phyloP scores from a whole-genome alignment of 2,329 filamentous ascomycete genomes.

The Epichloe festucae region DNA sequence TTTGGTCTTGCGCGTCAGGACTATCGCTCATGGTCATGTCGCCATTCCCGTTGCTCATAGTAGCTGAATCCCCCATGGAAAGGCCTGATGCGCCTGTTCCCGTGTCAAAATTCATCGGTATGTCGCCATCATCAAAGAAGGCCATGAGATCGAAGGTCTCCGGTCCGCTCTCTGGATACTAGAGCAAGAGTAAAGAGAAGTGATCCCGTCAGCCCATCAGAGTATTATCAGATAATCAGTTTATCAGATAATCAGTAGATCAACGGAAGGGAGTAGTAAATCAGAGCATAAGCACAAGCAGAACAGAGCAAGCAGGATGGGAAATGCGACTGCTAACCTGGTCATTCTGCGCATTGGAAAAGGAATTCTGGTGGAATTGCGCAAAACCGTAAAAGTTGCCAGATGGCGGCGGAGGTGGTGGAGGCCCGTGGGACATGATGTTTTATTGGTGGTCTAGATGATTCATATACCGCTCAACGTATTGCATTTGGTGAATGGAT shows the following conservation, averaged over 20 bases:
- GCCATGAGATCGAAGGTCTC: conserved; percentile 29
- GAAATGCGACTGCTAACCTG: conserved; percentile 3
- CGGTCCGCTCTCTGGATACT: conserved; percentile 12
- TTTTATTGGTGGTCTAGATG: not conserved
- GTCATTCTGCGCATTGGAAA: conserved; percentile 3
- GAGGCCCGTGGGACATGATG: conserved; percentile 7
- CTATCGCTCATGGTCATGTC: conserved; percentile 7
- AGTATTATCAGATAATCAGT: not conserved
- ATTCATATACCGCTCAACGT: not conserved
- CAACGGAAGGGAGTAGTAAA: not conserved
- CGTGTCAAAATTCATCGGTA: conserved; percentile 31
- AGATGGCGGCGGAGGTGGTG: conserved; percentile 4
- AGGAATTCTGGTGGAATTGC: conserved; percentile 1
- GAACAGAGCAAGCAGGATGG: not conserved
- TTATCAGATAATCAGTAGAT: too few species aligned
- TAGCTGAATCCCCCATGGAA: conserved; percentile 11
- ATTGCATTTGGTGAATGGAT: conserved; percentile 2
- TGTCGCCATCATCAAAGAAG: conserved; percentile 28
- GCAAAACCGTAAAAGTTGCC: conserved; percentile 4
- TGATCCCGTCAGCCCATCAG: conserved; percentile 1
- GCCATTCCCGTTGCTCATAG: conserved; percentile 11
- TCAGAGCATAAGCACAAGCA: not conserved
- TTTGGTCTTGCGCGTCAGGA: conserved; percentile 15
- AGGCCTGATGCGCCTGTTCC: conserved; percentile 12
- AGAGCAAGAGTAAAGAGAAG: not conserved